These are phyloP conservation scores for Apiospora malaysiana DNA, from an alignment of 2,329 filamentous ascomycete species.

Conservation along the genomic window DNA sequence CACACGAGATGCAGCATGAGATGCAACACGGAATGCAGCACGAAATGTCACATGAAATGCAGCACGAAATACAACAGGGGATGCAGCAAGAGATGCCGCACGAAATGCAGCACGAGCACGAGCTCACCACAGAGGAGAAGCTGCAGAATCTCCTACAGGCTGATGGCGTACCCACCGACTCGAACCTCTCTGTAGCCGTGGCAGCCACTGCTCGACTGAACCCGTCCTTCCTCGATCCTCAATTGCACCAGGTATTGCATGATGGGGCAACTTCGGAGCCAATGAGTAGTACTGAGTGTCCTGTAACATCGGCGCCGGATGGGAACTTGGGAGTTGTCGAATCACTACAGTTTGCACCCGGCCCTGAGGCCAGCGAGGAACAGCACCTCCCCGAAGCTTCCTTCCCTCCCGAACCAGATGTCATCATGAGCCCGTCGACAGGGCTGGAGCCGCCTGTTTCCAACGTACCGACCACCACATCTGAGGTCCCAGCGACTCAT, in stretches of 20 bases:
- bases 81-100: slow-evolving; percentile 7
- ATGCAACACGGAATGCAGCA: slow-evolving; percentile 23
- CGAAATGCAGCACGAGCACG: slow-evolving; percentile 31
- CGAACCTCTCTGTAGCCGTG: slow-evolving; percentile 61
- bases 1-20: background rate
- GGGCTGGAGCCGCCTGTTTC: background rate
- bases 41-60: slow-evolving; percentile 17
- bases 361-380: background rate
- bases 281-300: slow-evolving; percentile 7
- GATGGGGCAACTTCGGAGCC: slow-evolving; percentile 31
- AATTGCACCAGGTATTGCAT: slow-evolving; percentile 38
- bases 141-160: slow-evolving; percentile 52
- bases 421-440: background rate
- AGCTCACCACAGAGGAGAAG: slow-evolving; percentile 55
- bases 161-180: slow-evolving; percentile 48
- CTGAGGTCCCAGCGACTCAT: background rate
- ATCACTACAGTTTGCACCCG: slow-evolving; percentile 10
- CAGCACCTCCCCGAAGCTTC: background rate
- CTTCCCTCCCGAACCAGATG: background rate
- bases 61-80: background rate
- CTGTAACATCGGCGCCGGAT: slow-evolving; percentile 1
- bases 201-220: slow-evolving; percentile 62
- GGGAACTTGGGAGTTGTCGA: background rate
- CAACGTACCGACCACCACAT: background rate
- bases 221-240: slow-evolving; percentile 60